A percentile compares a stretch with the other conserved stretches of the same genome.
phyloP scores from a whole-genome alignment of 306 rosid species.

The Cucurbita pepo region DNA sequence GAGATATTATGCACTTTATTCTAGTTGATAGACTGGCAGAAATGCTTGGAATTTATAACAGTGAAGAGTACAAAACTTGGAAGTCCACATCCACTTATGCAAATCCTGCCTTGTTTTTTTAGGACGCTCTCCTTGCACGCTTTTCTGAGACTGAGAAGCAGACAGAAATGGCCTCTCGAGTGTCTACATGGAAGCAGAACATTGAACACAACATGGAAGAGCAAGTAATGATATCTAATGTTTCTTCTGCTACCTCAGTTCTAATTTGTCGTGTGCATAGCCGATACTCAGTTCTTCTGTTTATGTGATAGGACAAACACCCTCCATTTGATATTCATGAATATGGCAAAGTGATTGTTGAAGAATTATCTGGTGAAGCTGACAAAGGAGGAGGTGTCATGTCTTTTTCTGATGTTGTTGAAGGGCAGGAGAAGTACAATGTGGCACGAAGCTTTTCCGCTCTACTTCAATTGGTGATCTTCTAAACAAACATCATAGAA shows the following conservation, averaged over 20 bases:
- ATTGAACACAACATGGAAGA: constrained; percentile 78
- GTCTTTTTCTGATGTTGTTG: constrained; percentile 54
- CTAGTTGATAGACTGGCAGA: not conserved
- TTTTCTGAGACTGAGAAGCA: constrained; percentile 81
- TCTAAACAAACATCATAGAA: not conserved
- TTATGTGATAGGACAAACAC: constrained; percentile 41
- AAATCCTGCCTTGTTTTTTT: not conserved
- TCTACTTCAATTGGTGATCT: constrained; percentile 73
- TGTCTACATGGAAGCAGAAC: constrained; percentile 81
- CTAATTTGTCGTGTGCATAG: not conserved
- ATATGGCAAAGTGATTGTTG: constrained; percentile 54
- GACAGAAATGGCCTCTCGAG: constrained; percentile 72
- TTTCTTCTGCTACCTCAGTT: not conserved
- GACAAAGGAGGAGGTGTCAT: constrained; percentile 16
- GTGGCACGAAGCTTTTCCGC: constrained; percentile 89
- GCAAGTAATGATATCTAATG: constrained; percentile 37
- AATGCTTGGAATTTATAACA: not conserved
- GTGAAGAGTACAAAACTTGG: not conserved
- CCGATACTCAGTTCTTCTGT: not conserved
- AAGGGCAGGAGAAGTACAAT: constrained; percentile 50
- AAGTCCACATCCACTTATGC: not conserved
- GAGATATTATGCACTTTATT: not conserved
- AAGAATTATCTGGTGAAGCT: constrained; percentile 44
- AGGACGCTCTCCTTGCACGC: constrained; percentile 84
- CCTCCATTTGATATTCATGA: constrained; percentile 74